Conservation (phyloP, 306 rosid genomes). For the Trifolium dubium region DNA sequence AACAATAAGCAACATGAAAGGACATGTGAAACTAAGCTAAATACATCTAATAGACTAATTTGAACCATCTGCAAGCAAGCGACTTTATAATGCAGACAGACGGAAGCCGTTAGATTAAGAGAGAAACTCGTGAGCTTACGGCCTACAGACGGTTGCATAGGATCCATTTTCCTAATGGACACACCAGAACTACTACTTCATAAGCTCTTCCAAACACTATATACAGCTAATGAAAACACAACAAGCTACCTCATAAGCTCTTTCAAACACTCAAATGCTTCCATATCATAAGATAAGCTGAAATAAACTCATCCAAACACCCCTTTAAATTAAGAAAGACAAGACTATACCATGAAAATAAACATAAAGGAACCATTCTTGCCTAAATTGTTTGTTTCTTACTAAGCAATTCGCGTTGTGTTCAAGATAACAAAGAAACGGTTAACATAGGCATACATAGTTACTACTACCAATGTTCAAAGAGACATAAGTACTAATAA, state of each 20-base stretch:
- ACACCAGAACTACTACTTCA: neutral
- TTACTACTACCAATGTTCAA: constrained; percentile 42
- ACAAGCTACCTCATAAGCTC: neutral
- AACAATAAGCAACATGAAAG: neutral
- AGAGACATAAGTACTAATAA: constrained; percentile 37
- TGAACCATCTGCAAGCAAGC: neutral
- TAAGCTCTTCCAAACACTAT: neutral
- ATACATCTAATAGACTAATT: neutral
- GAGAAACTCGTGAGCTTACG: too few species aligned
- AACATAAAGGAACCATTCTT: neutral
- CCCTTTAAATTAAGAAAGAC: constrained; percentile 4
- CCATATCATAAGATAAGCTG: neutral
- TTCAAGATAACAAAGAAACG: constrained; percentile 50
- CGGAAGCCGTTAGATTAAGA: too few species aligned
- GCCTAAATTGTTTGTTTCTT: constrained; percentile 45
- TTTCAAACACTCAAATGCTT: neutral
- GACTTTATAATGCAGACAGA: too few species aligned
- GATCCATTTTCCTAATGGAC: neutral
- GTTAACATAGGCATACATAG: constrained; percentile 38
- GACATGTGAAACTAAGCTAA: neutral
- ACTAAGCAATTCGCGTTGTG: constrained; percentile 44
- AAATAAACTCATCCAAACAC: neutral
- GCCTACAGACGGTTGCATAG: neutral
- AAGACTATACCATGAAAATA: neutral
- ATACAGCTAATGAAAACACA: neutral